A percentile compares a stretch with the other conserved stretches of the same genome.
Conservation (phyloP, 2,329 filamentous ascomycete species). For the Fusarium sp. region DNA sequence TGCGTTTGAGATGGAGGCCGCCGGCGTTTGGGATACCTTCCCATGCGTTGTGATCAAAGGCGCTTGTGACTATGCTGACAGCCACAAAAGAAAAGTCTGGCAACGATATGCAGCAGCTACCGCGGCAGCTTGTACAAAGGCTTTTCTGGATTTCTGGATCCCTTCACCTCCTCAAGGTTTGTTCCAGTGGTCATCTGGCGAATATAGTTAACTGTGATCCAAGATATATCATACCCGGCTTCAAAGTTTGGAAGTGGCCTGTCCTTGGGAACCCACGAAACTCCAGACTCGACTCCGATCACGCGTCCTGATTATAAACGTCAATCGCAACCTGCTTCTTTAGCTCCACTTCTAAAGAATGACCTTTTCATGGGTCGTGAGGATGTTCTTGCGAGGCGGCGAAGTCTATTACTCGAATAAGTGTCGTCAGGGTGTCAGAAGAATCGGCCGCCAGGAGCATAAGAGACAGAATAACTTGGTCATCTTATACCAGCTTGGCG, state of each 20-base stretch:
- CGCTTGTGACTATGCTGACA: constrained; percentile 27
- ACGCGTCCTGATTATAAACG: fast-evolving
- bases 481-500: no score
- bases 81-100: constrained; percentile 17
- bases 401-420: neutral
- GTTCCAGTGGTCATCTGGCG: neutral
- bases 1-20: neutral
- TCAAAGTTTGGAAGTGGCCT: neutral
- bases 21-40: neutral
- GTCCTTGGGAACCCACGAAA: neutral
- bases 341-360: neutral
- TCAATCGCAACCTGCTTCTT: neutral
- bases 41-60: constrained; percentile 16
- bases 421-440: no score
- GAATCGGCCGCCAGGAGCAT: no score
- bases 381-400: neutral
- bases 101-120: constrained; percentile 25
- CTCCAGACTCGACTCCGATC: neutral
- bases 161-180: neutral
- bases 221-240: neutral
- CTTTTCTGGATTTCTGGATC: neutral
- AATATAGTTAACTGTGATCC: neutral
- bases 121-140: neutral
- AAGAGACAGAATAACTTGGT: no score
- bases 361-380: neutral